Percentiles rank a stretch among this genome's conserved stretches.
These are phyloP conservation scores for Erysimum pusillum DNA, from an alignment of 441 rosid genomes.

Conservation along the genomic window DNA sequence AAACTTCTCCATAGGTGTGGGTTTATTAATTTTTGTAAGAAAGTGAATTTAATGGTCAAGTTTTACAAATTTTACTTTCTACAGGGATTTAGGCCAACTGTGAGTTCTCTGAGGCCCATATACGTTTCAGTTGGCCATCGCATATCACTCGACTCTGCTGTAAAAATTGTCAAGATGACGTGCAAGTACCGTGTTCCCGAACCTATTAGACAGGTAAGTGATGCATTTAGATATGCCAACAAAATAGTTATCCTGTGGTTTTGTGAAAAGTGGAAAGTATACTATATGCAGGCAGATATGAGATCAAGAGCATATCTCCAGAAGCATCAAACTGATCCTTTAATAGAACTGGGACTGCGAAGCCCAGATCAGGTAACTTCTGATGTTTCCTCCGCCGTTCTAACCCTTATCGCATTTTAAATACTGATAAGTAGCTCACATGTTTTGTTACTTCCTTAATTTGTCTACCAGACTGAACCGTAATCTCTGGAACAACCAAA, in stretches of 20 bases:
- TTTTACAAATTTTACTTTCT: constrained; percentile 7
- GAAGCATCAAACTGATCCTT: constrained; percentile 48
- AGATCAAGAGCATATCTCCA: constrained; percentile 71
- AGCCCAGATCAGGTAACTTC: constrained; percentile 20
- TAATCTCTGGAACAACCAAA: constrained; percentile 7
- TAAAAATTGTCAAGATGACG: constrained; percentile 66
- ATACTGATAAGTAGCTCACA: constrained; percentile 21
- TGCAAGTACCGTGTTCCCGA: constrained; percentile 90
- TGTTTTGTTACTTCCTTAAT: constrained; percentile 21
- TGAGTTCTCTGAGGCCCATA: constrained; percentile 68
- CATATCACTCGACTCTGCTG: constrained; percentile 78
- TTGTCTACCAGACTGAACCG: constrained; percentile 36
- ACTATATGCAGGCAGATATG: constrained; percentile 68
- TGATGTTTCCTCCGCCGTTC: constrained; percentile 15
- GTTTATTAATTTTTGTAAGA: constrained; percentile 14
- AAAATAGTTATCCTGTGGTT: neutral
- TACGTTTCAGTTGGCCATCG: constrained; percentile 88
- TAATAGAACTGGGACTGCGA: constrained; percentile 14
- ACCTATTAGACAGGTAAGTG: constrained; percentile 85
- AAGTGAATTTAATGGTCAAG: constrained; percentile 6
- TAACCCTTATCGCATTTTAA: neutral
- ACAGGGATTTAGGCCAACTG: constrained; percentile 75
- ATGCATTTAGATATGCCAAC: constrained; percentile 28
- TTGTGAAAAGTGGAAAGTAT: neutral
- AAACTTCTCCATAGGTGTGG: neutral